Percentiles rank a stretch among this genome's conserved stretches.
These are phyloP conservation scores for Cinnamomum micranthum DNA, from an alignment of 164 flowering plant species.

Conservation along the genomic window DNA sequence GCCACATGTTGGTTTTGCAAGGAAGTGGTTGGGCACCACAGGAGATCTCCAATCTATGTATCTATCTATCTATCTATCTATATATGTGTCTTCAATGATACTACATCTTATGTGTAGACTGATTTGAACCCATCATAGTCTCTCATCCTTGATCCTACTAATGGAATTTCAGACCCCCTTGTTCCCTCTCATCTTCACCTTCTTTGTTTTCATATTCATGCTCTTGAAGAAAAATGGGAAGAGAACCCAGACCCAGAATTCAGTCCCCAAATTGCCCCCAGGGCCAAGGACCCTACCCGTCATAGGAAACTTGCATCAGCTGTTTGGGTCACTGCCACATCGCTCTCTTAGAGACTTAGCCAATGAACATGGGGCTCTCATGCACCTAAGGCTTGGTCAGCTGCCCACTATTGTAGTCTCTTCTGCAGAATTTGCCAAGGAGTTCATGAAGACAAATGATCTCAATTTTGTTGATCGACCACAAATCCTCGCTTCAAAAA, in stretches of 20 bases:
- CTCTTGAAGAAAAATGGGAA: not conserved
- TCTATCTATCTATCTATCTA: too few relatives aligned
- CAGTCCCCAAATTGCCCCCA: constrained; percentile 9
- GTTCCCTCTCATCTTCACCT: not conserved
- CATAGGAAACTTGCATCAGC: constrained; percentile 1
- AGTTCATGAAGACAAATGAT: constrained; percentile 19
- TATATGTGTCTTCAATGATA: too few relatives aligned
- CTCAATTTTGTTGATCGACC: constrained; percentile 14
- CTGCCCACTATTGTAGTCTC: constrained; percentile 12
- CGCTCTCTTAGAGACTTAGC: constrained; percentile 2
- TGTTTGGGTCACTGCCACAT: not conserved
- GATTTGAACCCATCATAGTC: too few relatives aligned
- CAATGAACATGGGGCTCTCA: not conserved
- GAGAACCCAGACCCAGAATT: not conserved
- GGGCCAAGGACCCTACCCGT: constrained; percentile 9
- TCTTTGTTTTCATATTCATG: not conserved
- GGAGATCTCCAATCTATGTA: too few relatives aligned
- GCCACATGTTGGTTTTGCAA: too few relatives aligned
- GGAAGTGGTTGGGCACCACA: too few relatives aligned
- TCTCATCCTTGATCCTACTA: too few relatives aligned
- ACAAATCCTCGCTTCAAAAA: constrained; percentile 2
- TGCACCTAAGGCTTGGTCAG: not conserved
- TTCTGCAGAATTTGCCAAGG: constrained; percentile 20
- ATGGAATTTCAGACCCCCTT: not conserved
- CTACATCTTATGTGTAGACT: too few relatives aligned